phyloP scores from a whole-genome alignment of 306 rosid genomes.

The Fagus crenata region DNA sequence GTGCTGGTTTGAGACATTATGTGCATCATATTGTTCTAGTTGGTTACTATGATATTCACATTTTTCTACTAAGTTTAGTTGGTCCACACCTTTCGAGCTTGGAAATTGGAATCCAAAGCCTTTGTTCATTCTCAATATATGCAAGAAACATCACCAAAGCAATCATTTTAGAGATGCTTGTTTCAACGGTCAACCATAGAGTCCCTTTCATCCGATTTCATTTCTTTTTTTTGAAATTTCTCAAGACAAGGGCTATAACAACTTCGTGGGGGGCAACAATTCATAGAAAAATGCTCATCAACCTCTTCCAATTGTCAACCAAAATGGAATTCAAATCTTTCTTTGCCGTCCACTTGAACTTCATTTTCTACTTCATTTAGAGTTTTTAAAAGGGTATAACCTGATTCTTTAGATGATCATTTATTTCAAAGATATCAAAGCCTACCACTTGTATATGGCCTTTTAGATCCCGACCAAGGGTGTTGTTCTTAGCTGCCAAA shows the following conservation, averaged over 20 bases:
- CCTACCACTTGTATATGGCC: slow-evolving; percentile 28
- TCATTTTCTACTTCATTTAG: neutral
- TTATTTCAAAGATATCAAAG: neutral
- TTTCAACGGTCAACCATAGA: slow-evolving; percentile 51
- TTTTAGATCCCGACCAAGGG: slow-evolving; percentile 29
- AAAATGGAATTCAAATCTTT: slow-evolving; percentile 33
- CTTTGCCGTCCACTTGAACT: slow-evolving; percentile 29
- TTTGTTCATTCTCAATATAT: slow-evolving; percentile 28
- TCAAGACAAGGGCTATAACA: slow-evolving; percentile 35
- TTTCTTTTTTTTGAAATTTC: slow-evolving; percentile 31
- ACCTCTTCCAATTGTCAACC: slow-evolving; percentile 37
- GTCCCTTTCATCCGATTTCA: slow-evolving; percentile 50
- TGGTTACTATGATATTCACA: neutral
- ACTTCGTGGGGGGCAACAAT: slow-evolving; percentile 67
- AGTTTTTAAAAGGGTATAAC: slow-evolving; percentile 12
- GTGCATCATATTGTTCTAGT: too few species aligned
- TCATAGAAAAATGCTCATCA: slow-evolving; percentile 40
- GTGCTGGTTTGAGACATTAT: neutral
- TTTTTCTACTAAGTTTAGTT: slow-evolving; percentile 38
- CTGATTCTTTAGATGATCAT: slow-evolving; percentile 17
- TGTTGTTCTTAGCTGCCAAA: slow-evolving; percentile 20
- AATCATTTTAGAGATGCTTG: slow-evolving; percentile 40
- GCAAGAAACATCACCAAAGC: slow-evolving; percentile 29
- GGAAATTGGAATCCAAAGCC: slow-evolving; percentile 32
- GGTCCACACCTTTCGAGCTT: slow-evolving; percentile 46